Base-by-base conservation (phyloP, 768 basidiomycete species). In the Suillus cothurnatus region DNA sequence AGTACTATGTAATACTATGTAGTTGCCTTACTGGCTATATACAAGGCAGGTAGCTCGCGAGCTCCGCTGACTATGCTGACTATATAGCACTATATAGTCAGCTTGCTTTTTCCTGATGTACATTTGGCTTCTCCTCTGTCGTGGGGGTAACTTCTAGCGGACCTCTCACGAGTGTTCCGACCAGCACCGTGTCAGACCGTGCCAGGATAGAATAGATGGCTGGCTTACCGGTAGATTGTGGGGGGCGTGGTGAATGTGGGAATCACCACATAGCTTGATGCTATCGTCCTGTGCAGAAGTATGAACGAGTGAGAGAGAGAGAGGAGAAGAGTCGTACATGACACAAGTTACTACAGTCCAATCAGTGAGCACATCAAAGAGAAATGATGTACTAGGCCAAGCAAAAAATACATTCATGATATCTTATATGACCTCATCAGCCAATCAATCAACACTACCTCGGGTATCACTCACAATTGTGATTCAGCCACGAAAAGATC, bases 401-500 rank as follows among this genome's bases (percentile, higher is more conserved):
- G 3, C 5, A 11, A 58, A 38, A 26, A 58, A 38, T 2, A 38
- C 15, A 17, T 58, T 38, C 56, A 26, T 38, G 14, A 38, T 0
- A 19, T 58, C 56, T 58, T 57, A 8, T 23, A 49, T 12, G n/a
- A 49, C 6, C 21, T 15, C 49, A 5, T 57, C 21, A 23, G 9
- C 1, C 31, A 28, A n/a, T 23, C 55, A 56, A n/a, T n/a, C 15
- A 26, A 58, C 52, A 53, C 5, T 17, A 19, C 6, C 19, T 53
- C 12, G 4, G 43, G 50, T 19, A 11, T 15, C 14, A 32, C 60
- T 61, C 47, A 61, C 60, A 43, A 31, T 61, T 61, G 0, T 31
- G 17, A 9, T 61, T 58, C 28, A 61, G 11, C 41, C 49, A 58
- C 8, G 52, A 57, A 26, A 61, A 56, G 28, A 61, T 31, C 61